phyloP scores from a whole-genome alignment of 2,329 filamentous ascomycete species.

The Epicoccum nigrum region DNA sequence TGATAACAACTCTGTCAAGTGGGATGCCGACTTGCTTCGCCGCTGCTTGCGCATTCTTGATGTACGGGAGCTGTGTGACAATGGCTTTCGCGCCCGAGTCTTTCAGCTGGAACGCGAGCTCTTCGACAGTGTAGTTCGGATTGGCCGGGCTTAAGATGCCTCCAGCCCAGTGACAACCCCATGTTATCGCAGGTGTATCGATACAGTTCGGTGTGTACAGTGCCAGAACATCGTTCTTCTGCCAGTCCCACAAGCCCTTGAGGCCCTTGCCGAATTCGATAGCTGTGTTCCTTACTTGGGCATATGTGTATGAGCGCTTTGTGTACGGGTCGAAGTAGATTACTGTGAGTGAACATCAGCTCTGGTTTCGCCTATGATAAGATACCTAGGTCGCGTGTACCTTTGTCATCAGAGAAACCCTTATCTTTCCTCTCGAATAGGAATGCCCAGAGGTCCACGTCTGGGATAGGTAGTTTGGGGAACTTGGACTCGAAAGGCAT shows the following conservation, averaged over 20 bases:
- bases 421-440: constrained; percentile 73
- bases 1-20: constrained; percentile 73
- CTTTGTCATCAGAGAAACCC: constrained; percentile 73
- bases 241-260: constrained; percentile 75
- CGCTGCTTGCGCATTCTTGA: constrained; percentile 70
- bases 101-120: constrained; percentile 82
- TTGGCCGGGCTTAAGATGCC: constrained; percentile 85
- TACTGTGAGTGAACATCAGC: constrained; percentile 56
- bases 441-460: constrained; percentile 78
- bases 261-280: constrained; percentile 82
- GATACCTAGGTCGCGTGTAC: constrained; percentile 49
- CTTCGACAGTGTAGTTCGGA: constrained; percentile 81
- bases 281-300: constrained; percentile 68
- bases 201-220: constrained; percentile 87
- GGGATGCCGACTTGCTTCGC: constrained; percentile 73
- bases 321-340: constrained; percentile 80
- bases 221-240: constrained; percentile 80
- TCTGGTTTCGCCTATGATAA: no score
- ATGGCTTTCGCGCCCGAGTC: constrained; percentile 77
- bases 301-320: constrained; percentile 71
- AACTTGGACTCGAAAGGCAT: constrained; percentile 78
- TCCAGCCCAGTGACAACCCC: constrained; percentile 83
- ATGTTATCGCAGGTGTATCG: constrained; percentile 77
- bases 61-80: constrained; percentile 72
- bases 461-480: constrained; percentile 70